Evolutionary conservation across 495 filamentous ascomycete genomes (phyloP), one percentile per base, ranked within the genome.

Genomic region (Penicillium subrubescens): DNA sequence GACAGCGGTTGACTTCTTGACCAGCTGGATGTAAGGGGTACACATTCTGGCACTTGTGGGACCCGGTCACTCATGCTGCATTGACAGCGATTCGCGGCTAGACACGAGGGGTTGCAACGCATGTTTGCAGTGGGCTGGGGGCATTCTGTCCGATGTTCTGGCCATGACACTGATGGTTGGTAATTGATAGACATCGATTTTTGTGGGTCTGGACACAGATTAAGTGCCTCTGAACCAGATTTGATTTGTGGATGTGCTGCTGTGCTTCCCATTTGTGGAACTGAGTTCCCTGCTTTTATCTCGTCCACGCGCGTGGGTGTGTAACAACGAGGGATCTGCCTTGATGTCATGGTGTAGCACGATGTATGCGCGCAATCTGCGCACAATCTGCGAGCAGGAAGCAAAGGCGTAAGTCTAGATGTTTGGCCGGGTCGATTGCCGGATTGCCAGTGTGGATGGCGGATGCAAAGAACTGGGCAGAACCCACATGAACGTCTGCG

Each of bases 21-120:
- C 37, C 25, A n/a, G 39, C 23, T 10, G 25, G 41, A 63, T 8
- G 65, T 60, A 67, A 67, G 65, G 65, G 64, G 29, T 10, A 10
- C 17, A 19, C 54, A 31, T 25, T 35, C 19, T 34, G 27, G 27
- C n/a, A 33, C 51, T 48, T 48, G 1, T 25, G 21, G 44, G 21
- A 23, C 19, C 10, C 44, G 44, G 44, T 19, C 8, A 17, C 44
- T 21, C 2, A 21, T 46, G 19, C 6, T 11, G 21, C 21, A 19
- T 3, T 37, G 8, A 3, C 35, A 37, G 35, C 35, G 35, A 37
- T 11, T 21, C n/a, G 8, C n/a, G 31, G 31, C 10, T 34, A 2
- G 54, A 21, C 19, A 14, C 54, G 6, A 19, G n/a, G 44, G 14
- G 59, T 62, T 62, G 41, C 60, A 63, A 51, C 31, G 56, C 64